phyloP scores from a whole-genome alignment of 495 filamentous ascomycete species.

The Xylaria longipes region DNA sequence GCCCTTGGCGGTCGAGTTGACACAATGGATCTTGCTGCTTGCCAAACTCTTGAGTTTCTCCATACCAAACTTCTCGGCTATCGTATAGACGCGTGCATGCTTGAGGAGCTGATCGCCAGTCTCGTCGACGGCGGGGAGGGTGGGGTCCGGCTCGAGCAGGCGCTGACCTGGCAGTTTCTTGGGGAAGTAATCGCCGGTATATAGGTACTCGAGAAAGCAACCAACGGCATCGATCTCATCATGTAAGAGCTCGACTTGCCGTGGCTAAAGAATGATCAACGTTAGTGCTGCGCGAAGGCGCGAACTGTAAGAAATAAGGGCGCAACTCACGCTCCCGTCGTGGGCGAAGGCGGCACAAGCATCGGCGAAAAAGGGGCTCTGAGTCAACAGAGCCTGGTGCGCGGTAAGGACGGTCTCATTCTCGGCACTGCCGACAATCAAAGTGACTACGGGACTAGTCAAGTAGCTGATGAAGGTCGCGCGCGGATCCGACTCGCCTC shows the following conservation, averaged over 20 bases:
- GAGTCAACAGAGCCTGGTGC: constrained; percentile 76
- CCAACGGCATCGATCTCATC: constrained; percentile 83
- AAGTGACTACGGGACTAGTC: constrained; percentile 77
- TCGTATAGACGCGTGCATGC: constrained; percentile 87
- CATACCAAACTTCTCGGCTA: constrained; percentile 80
- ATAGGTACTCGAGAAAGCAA: constrained; percentile 90
- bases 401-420: constrained; percentile 70
- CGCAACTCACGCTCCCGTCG: constrained; percentile 51
- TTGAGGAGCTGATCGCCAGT: constrained; percentile 78
- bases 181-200: constrained; percentile 90
- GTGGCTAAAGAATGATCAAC: constrained; percentile 49
- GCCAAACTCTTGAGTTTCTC: constrained; percentile 76
- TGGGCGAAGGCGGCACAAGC: constrained; percentile 63
- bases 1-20: constrained; percentile 82
- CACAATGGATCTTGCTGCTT: constrained; percentile 86
- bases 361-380: constrained; percentile 76
- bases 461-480: constrained; percentile 65
- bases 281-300: constrained; percentile 15
- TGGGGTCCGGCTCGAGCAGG: constrained; percentile 63
- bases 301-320: not conserved
- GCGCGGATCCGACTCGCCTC: constrained; percentile 49
- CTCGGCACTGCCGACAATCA: constrained; percentile 72
- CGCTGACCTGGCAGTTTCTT: constrained; percentile 62
- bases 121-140: constrained; percentile 66
- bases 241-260: constrained; percentile 69